A percentile compares a stretch with the other conserved stretches of the same genome.
phyloP scores from a whole-genome alignment of 2,329 filamentous ascomycete species.

The Diaporthe citrichinensis region DNA sequence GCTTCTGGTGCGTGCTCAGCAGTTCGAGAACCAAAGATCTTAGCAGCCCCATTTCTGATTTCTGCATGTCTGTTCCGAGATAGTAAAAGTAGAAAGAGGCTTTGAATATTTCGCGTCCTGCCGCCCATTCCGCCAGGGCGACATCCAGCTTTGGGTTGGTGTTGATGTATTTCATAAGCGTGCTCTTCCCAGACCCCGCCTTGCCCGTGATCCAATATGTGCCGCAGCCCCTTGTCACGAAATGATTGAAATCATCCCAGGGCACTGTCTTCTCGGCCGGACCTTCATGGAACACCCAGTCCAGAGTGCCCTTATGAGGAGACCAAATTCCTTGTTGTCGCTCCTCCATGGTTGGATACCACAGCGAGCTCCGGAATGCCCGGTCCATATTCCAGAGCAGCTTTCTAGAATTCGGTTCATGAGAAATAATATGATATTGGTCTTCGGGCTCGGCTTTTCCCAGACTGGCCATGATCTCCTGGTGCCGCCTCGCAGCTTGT shows the following conservation, averaged over 20 bases:
- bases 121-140: neutral
- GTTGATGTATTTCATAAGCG: constrained; percentile 11
- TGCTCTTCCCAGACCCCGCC: constrained; percentile 9
- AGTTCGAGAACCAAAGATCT: neutral
- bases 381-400: neutral
- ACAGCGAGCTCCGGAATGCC: constrained; percentile 2
- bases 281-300: neutral
- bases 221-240: neutral
- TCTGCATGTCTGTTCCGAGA: constrained; percentile 20
- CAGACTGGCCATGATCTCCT: constrained; percentile 1
- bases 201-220: constrained; percentile 12
- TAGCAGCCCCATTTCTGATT: neutral
- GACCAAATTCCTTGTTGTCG: constrained; percentile 13
- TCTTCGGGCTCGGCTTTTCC: neutral
- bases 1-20: neutral
- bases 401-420: neutral
- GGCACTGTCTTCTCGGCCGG: neutral
- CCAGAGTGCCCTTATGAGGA: neutral
- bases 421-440: neutral
- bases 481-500: neutral
- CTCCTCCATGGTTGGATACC: constrained; percentile 18
- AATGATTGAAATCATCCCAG: constrained; percentile 3
- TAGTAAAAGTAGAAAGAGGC: constrained; percentile 11
- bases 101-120: neutral
- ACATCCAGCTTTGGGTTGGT: neutral